A percentile compares a stretch with the other conserved stretches of the same genome.
These are phyloP conservation scores for Athelia psychrophila DNA, from an alignment of 1,284 basidiomycete species.

Conservation along the genomic window DNA sequence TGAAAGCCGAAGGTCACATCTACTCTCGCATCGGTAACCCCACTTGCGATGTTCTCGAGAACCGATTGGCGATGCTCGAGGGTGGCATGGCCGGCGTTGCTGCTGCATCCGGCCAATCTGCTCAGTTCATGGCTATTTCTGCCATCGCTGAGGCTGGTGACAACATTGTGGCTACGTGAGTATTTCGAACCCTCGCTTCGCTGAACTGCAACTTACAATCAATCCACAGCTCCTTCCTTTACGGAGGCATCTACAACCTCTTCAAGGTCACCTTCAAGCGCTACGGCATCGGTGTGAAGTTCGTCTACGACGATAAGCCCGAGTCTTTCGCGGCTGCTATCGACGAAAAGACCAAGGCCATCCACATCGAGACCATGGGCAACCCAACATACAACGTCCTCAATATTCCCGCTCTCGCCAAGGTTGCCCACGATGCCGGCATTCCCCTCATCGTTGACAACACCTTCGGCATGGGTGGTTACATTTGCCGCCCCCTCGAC, in stretches of 20 bases:
- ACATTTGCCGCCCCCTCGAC: conserved; percentile 71
- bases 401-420: conserved; percentile 72
- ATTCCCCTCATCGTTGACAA: conserved; percentile 89
- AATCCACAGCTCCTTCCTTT: conserved; percentile 51
- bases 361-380: conserved; percentile 83
- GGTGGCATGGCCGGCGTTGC: conserved; percentile 82
- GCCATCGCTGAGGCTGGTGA: conserved; percentile 71
- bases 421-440: conserved; percentile 73
- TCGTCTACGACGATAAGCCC: conserved; percentile 62
- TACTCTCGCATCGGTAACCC: conserved; percentile 84
- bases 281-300: conserved; percentile 78
- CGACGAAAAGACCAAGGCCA: conserved; percentile 74
- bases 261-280: conserved; percentile 70
- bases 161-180: conserved; percentile 76
- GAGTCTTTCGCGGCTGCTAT: conserved; percentile 72
- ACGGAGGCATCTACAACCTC: conserved; percentile 56
- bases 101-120: conserved; percentile 76
- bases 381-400: conserved; percentile 83
- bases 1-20: conserved; percentile 71
- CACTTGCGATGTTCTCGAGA: conserved; percentile 84
- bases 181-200: conserved; percentile 3
- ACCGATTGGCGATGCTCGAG: conserved; percentile 81
- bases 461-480: conserved; percentile 87
- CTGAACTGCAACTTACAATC: background rate
- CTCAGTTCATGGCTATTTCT: conserved; percentile 77